Base-by-base conservation (phyloP, 176 grass and related monocot species). In the Triticum aestivum region DNA sequence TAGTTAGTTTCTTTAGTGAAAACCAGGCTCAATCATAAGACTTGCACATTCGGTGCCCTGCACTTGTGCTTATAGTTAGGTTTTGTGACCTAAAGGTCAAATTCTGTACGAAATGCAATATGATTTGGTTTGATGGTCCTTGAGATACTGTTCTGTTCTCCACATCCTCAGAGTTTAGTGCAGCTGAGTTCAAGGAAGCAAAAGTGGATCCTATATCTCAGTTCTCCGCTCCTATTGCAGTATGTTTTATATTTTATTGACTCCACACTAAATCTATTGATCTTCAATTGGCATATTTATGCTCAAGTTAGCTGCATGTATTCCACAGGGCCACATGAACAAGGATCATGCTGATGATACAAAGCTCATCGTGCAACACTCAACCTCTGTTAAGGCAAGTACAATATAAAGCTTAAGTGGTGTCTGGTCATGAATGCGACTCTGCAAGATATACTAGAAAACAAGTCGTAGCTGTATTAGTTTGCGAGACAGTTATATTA, bases 271-370 rank as follows among this genome's bases (percentile, higher is more conserved):
- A 41, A 73, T 79, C 9, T 82, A 13, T 32, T 14, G 34, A 87
- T 56, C 18, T 24, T 84, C 65, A 23, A 79, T 80, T 75, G 12
- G 12, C 20, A 5, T 63, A 75, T 8, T 33, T 79, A 35, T 85
- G 77, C 17, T 84, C 17, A 77, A 71, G 65, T 59, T 85, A 59
- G 21, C 15, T 68, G 24, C 75, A 65, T 89, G 6, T 65, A 73
- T 77, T 17, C 65, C 85, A 30, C 80, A 98, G 96, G 85, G 81
- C 76, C 96, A 98, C 87, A 98, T 98, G 96, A 98, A 98, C 75
- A 94, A 82, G 82, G 96, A 98, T 94, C 96, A 98, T 76, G 37
- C 88, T n/a, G 83, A 98, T 80, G 97, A 98, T 83, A 98, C 97
- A 54, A 96, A 94, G 82, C 89, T 94, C 37, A 98, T 98, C 29